These are phyloP conservation scores for Boletus eberwhitei DNA, from an alignment of 768 basidiomycete species.

Conservation along the genomic window DNA sequence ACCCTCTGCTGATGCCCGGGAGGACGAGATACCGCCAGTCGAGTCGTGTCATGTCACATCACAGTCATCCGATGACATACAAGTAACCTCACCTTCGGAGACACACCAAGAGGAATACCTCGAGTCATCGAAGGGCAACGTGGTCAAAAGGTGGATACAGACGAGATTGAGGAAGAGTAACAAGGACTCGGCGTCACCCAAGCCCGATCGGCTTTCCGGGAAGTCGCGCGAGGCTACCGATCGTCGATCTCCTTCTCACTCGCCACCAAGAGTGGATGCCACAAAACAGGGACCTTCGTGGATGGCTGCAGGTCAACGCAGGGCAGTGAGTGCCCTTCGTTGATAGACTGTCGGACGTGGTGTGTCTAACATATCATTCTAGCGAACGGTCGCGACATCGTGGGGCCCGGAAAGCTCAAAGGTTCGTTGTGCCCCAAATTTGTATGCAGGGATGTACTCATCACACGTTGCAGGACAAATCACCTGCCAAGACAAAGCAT, in stretches of 20 bases:
- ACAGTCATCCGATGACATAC: not conserved
- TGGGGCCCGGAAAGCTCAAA: accelerated
- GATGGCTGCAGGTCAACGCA: not conserved
- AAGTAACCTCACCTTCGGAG: not conserved
- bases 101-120: not conserved
- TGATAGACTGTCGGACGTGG: not conserved
- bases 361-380: not conserved
- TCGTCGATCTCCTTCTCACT: not conserved
- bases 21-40: not conserved
- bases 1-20: not conserved
- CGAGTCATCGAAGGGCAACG: not conserved
- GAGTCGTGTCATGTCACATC: not conserved
- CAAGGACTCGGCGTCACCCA: not conserved
- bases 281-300: not conserved
- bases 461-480: not conserved
- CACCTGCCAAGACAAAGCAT: not conserved
- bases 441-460: not conserved
- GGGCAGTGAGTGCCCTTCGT: not conserved
- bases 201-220: not conserved
- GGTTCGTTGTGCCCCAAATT: not conserved
- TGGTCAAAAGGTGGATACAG: not conserved
- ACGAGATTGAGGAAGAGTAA: not conserved
- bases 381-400: not conserved
- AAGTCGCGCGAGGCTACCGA: too few species aligned
- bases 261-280: not conserved